Base-by-base conservation (phyloP, 805 yeast species). In the Lipomyces japonicus region DNA sequence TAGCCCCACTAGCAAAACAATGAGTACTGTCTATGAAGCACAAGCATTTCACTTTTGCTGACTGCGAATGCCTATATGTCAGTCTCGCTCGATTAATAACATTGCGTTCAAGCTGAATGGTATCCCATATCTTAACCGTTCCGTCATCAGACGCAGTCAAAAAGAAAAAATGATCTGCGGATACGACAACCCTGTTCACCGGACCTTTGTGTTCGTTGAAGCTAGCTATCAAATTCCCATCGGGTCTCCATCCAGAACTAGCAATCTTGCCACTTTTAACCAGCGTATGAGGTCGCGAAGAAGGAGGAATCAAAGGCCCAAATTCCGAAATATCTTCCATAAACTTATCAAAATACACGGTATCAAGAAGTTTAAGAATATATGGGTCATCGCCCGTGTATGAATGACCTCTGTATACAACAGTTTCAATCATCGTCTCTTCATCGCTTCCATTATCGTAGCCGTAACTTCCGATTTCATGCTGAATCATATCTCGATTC, bases 61-160 rank as follows among this genome's bases (percentile, higher is more conserved):
- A 57, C 7, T 38, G 48, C 7, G 42, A 23, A 34, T 57, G 62
- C 6, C 42, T 40, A 31, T 63, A 46, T 2, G 68, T 61, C 38
- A 61, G 65, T 7, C 64, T 58, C 7, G 69, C 50, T 26, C 60
- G 53, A 39, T 64, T 65, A 26, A 61, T 57, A 2, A 81, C 77
- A 36, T 83, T 84, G 47, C 76, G 76, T 45, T 82, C 87, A 32
- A 90, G 68, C 50, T 80, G 78, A 7, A 69, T 61, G 0, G 82
- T 67, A 62, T 87, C 95, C 97, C 97, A 93, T 0, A 91, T 66
- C 56, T 80, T 83, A 35, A 93, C 61, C 1, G 70, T 63, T 0
- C 97, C 96, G 25, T 76, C 75, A 42, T 81, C 84, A 5, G 93
- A 86, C 1, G 89, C 95, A 1, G 93, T 81, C 2, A 88, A 69